Base-by-base conservation (phyloP, 2,329 filamentous ascomycete genomes). In the Colletotrichum godetiae region DNA sequence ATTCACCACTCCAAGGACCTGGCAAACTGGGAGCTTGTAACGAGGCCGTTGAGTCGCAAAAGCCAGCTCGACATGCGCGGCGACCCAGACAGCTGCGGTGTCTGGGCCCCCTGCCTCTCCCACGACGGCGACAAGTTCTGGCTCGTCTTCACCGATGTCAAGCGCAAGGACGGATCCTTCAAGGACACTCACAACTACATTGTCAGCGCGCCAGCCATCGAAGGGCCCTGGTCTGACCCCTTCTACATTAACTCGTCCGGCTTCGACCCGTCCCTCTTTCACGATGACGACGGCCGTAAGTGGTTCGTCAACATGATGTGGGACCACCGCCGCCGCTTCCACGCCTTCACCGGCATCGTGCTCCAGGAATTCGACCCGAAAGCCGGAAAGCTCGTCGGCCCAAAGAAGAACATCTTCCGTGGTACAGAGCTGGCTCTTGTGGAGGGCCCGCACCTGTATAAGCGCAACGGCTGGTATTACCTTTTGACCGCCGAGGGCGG, bases 161-260 rank as follows among this genome's bases (percentile, higher is more conserved):
- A 92, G 81, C 89, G 90, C 75, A 92, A 92, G 78, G 91, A 92
- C 76, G 91, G 90, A 13, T 89, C 87, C 2, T 92, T 91, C 85
- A 91, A 91, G 78, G 90, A 92, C 76, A 86, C 88, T 1, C 90
- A 88, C 75, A 92, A 92, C 77, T 92, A 92, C 78, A 91, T 92
- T 71, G 87, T 92, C 66, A 87, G 78, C 42, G 85, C 88, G 0
- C 81, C 85, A 0, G 76, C 81, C 5, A 88, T 92, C 66, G 85
- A 88, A 49, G 90, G 90, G 0, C 89, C 90, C 0, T 92, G 90
- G 90, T 90, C 88, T 0, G 90, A 92, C 62, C 89, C 90, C 0
- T 78, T 89, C 7, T 89, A 89, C 76, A 83, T 86, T 77, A 92
- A 91, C 77, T 89, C 88, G 0, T 91, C 88, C 0, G 90, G 90